Conservation (phyloP, 257 asterid genomes). For the Rhazya stricta region DNA sequence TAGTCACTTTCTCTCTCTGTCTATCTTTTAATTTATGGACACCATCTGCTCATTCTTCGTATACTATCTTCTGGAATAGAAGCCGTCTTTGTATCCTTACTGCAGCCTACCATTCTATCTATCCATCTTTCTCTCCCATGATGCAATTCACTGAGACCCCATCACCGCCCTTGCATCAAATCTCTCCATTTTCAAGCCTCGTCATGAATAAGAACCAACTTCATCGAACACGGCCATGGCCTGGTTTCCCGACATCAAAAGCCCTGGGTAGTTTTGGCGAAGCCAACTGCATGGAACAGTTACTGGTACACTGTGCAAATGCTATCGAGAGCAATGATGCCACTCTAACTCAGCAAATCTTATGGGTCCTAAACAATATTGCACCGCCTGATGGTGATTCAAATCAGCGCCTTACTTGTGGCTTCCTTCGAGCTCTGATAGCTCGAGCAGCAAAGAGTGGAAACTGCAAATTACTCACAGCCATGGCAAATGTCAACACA, state of each 20-base stretch:
- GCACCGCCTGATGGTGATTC: slow-evolving; percentile 98
- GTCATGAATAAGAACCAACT: slow-evolving; percentile 36
- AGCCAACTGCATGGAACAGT: slow-evolving; percentile 87
- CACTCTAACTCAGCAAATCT: slow-evolving; percentile 85
- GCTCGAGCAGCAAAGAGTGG: slow-evolving; percentile 69
- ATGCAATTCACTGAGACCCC: slow-evolving; percentile 68
- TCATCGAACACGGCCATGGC: slow-evolving; percentile 44
- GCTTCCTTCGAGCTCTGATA: slow-evolving; percentile 83
- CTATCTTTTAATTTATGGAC: not conserved
- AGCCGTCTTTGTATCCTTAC: not conserved
- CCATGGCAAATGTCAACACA: slow-evolving; percentile 45
- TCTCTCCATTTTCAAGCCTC: slow-evolving; percentile 28
- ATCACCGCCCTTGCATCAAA: slow-evolving; percentile 31
- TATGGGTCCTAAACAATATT: slow-evolving; percentile 93
- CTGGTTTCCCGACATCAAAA: slow-evolving; percentile 53
- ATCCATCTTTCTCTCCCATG: slow-evolving; percentile 21
- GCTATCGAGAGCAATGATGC: slow-evolving; percentile 87
- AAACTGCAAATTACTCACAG: slow-evolving; percentile 55
- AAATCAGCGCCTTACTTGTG: slow-evolving; percentile 78
- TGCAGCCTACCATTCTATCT: not conserved
- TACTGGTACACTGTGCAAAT: slow-evolving; percentile 75
- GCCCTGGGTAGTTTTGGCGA: slow-evolving; percentile 46
- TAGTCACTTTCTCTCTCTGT: slow-evolving; percentile 60
- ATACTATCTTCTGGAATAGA: not conserved
- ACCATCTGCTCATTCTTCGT: not conserved